Conservation (phyloP, 768 basidiomycete species). For the Porphyrellus cyaneotinctus region DNA sequence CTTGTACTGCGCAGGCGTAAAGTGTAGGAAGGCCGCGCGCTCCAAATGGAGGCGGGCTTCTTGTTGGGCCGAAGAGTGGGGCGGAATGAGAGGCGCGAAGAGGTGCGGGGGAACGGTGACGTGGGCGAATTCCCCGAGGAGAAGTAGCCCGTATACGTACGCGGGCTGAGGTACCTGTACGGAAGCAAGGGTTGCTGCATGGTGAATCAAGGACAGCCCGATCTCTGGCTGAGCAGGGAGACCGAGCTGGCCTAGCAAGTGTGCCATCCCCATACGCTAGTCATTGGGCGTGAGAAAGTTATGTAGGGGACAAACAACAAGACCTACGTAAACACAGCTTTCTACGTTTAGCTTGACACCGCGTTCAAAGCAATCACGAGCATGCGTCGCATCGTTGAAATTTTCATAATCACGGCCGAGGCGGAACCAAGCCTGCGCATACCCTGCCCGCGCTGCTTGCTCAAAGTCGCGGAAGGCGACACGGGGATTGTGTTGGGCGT, state of each 20-base stretch:
- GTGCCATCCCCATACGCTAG: constrained; percentile 90
- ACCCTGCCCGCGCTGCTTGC: constrained; percentile 72
- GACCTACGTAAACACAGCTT: constrained; percentile 47
- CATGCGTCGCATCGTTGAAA: constrained; percentile 68
- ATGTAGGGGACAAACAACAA: not conserved
- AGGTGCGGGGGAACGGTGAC: constrained; percentile 48
- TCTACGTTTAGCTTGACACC: constrained; percentile 73
- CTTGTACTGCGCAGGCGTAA: constrained; percentile 87
- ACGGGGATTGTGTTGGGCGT: constrained; percentile 63
- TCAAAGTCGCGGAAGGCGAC: constrained; percentile 90
- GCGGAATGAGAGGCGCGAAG: constrained; percentile 53
- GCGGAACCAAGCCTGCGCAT: constrained; percentile 82
- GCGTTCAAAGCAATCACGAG: constrained; percentile 82
- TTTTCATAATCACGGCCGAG: constrained; percentile 90
- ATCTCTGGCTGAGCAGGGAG: constrained; percentile 47
- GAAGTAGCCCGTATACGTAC: constrained; percentile 83
- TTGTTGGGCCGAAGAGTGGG: constrained; percentile 41
- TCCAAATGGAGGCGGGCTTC: constrained; percentile 80
- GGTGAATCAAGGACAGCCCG: constrained; percentile 70
- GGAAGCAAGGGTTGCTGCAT: constrained; percentile 71
- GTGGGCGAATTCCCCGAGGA: constrained; percentile 79
- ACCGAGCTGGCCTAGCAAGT: constrained; percentile 83
- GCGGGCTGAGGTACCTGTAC: constrained; percentile 83
- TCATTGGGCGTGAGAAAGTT: constrained; percentile 6
- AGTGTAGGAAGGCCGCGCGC: constrained; percentile 79